Base-by-base conservation (phyloP, 768 basidiomycete genomes). In the Phlebiopsis gigantea region DNA sequence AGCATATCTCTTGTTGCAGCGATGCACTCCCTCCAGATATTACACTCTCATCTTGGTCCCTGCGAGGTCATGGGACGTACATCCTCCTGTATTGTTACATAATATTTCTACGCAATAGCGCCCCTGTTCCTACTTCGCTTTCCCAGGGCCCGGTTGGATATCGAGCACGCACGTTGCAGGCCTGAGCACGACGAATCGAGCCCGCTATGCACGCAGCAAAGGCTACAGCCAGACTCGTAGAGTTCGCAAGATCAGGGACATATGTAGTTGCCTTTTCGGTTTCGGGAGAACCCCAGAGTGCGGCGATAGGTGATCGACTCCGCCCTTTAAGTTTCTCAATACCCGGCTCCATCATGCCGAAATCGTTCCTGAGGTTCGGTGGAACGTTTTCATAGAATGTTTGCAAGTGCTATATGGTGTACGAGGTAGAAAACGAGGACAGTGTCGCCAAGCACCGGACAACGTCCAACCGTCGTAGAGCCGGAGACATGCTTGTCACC, bases 231-330 rank as follows among this genome's bases (percentile, higher is more conserved):
- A 30, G 26, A 29, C 22, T 29, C 7, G 28, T 30, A 39, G 17
- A 48, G 10, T 28, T 30, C 17, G 1, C 26, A 21, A 46, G 31
- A 44, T 44, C 28, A 31, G 45, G 41, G 15, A 29, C 47, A 48
- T 29, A 21, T 7, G 28, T 25, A 29, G 28, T 39, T 26, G 46
- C 14, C 15, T 30, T 48, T 12, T 30, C 28, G 6, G 47, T 8
- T 21, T 30, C 47, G 47, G 47, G 47, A 48, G 47, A 48, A 48
- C 26, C 12, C 28, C 17, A 6, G 15, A n/a, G 12, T 22, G 53
- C 53, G 53, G 53, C 26, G 53, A 54, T 54, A 54, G 15, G 24
- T 42, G 22, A 44, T 54, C 42, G 53, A 43, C 10, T 25, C 53
- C 53, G 43, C 28, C 43, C 19, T 12, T 9, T 43, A 25, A 31